Evolutionary conservation across 148 eudicot species (phyloP).

Genomic region (Cornus controversa): DNA sequence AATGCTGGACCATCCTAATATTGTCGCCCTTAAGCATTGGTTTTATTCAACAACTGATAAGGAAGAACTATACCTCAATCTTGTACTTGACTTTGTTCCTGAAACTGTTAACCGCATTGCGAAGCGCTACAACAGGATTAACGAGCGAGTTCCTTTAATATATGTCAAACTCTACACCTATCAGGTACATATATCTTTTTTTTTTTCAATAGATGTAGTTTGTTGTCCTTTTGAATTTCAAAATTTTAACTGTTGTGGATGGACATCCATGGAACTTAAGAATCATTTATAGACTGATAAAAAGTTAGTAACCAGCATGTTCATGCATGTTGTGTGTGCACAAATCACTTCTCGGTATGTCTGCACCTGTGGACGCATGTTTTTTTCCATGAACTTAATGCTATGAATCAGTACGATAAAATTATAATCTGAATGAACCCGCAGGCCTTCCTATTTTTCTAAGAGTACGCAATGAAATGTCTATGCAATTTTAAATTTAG

Average conservation of each 20-base stretch:
- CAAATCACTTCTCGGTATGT: background rate
- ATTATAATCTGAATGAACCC: background rate
- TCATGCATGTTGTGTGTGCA: background rate
- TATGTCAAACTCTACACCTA: slow-evolving; percentile 92
- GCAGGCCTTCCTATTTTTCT: background rate
- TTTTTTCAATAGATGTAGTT: background rate
- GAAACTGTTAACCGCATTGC: slow-evolving; percentile 95
- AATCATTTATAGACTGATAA: background rate
- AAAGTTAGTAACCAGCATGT: background rate
- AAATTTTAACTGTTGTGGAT: background rate
- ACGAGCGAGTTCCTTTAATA: slow-evolving; percentile 85
- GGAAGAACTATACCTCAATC: slow-evolving; percentile 95
- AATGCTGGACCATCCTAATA: slow-evolving; percentile 97
- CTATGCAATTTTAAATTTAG: too few species aligned
- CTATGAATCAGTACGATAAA: background rate
- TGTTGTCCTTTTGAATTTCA: background rate
- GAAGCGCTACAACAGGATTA: slow-evolving; percentile 86
- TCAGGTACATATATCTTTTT: slow-evolving; percentile 52
- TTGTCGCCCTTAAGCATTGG: slow-evolving; percentile 93
- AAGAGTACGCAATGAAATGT: background rate
- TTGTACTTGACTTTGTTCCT: slow-evolving; percentile 96
- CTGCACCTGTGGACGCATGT: background rate
- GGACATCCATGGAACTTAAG: background rate
- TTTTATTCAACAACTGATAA: slow-evolving; percentile 91
- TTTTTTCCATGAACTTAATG: background rate